These are phyloP conservation scores for Vachellia collinsii DNA, from an alignment of 306 rosid species.

Conservation along the genomic window DNA sequence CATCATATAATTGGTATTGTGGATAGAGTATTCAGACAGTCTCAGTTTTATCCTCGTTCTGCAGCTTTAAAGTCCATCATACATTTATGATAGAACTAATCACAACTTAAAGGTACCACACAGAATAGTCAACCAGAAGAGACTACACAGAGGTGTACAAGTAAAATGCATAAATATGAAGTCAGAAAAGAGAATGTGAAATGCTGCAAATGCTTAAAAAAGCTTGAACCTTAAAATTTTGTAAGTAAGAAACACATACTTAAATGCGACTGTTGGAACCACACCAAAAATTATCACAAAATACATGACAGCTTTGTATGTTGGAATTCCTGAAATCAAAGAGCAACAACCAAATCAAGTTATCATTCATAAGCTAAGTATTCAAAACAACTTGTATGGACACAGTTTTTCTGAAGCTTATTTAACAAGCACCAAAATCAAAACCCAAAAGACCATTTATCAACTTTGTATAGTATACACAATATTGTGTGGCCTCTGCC, in stretches of 20 bases:
- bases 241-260: slow-evolving; percentile 55
- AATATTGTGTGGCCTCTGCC: slow-evolving; percentile 10
- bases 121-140: slow-evolving; percentile 18
- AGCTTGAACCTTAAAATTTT: slow-evolving; percentile 13
- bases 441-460: background rate
- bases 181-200: background rate
- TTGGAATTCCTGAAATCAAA: slow-evolving; percentile 62
- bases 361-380: slow-evolving; percentile 12
- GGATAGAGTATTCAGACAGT: background rate
- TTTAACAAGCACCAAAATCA: slow-evolving; percentile 2
- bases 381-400: slow-evolving; percentile 22
- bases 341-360: slow-evolving; percentile 20
- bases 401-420: slow-evolving; percentile 14
- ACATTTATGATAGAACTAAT: slow-evolving; percentile 13
- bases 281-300: slow-evolving; percentile 78
- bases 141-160: slow-evolving; percentile 1
- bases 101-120: slow-evolving; percentile 4
- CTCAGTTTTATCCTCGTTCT: slow-evolving; percentile 18
- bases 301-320: slow-evolving; percentile 51
- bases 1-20: slow-evolving; percentile 22
- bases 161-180: background rate
- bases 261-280: slow-evolving; percentile 73
- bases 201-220: slow-evolving; percentile 8
- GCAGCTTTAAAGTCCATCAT: slow-evolving; percentile 10
- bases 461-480: background rate